phyloP scores from a whole-genome alignment of 306 rosid species.

The Rosa rugosa region DNA sequence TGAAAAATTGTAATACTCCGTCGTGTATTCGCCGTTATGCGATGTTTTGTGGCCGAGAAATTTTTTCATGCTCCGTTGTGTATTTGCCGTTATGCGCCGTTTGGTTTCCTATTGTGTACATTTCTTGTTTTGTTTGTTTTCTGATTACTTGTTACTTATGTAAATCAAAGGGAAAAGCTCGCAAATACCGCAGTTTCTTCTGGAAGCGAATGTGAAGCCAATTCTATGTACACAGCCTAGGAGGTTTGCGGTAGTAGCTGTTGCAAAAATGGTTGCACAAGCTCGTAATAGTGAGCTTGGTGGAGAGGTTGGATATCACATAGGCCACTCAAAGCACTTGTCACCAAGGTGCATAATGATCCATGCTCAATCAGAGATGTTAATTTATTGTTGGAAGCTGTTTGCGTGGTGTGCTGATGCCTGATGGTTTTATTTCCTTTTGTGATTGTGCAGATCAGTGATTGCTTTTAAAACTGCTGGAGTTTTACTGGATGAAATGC shows the following conservation, averaged over 20 bases:
- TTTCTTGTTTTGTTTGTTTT: slow-evolving; percentile 18
- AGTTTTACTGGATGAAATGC: slow-evolving; percentile 84
- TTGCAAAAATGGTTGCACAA: slow-evolving; percentile 82
- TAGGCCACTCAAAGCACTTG: slow-evolving; percentile 68
- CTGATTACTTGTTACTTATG: slow-evolving; percentile 5
- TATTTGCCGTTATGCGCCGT: neutral
- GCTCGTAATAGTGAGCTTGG: slow-evolving; percentile 75
- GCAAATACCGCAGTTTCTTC: slow-evolving; percentile 88
- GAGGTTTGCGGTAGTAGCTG: slow-evolving; percentile 88
- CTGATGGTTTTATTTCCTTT: neutral
- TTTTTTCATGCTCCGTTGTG: neutral
- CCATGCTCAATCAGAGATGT: neutral
- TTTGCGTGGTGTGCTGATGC: neutral
- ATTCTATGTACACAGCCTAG: slow-evolving; percentile 86
- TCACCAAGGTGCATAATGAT: slow-evolving; percentile 48
- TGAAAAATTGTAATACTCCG: neutral
- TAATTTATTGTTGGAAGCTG: neutral
- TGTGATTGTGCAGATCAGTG: slow-evolving; percentile 48
- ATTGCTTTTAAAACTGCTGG: slow-evolving; percentile 92
- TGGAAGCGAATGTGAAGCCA: slow-evolving; percentile 72
- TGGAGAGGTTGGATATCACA: slow-evolving; percentile 87
- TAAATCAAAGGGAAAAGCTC: slow-evolving; percentile 75
- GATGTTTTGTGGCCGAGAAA: neutral
- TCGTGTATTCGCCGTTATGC: neutral
- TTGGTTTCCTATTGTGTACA: neutral